Evolutionary conservation across 2,329 filamentous ascomycete genomes (phyloP).

Genomic region (Fusarium beomiforme): DNA sequence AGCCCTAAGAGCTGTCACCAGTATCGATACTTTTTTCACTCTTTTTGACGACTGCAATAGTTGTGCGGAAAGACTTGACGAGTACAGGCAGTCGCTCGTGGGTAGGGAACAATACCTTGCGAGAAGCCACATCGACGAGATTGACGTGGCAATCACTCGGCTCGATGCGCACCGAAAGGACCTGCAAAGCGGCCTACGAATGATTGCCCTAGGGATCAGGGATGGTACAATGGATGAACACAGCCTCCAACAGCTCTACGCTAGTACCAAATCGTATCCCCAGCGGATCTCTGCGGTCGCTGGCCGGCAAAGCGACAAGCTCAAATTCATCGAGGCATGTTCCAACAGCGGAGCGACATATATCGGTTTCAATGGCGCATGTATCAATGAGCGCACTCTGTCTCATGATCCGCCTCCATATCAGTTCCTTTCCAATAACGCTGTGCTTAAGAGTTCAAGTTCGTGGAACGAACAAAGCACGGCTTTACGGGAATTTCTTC

Average conservation of each 20-base stretch:
- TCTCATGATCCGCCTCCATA: not conserved
- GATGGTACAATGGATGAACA: not conserved
- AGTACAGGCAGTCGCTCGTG: constrained; percentile 1
- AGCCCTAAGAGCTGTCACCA: not conserved
- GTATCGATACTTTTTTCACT: not conserved
- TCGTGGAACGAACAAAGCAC: not conserved
- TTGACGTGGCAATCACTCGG: not conserved
- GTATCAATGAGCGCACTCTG: not conserved
- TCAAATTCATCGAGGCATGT: constrained; percentile 4
- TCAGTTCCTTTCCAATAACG: constrained; percentile 8
- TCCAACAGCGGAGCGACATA: constrained; percentile 11
- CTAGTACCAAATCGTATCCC: rapidly evolving
- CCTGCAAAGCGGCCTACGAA: not conserved
- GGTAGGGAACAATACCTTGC: not conserved
- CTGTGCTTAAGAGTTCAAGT: not conserved
- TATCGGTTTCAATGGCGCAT: constrained; percentile 24
- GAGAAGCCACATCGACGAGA: not conserved
- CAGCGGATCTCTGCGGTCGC: not conserved
- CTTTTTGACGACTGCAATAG: constrained; percentile 13
- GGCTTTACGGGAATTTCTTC: constrained; percentile 6
- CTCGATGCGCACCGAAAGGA: not conserved
- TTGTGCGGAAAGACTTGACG: not conserved
- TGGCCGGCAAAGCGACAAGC: constrained; percentile 20
- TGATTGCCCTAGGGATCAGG: not conserved
- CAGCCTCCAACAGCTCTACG: not conserved